Evolutionary conservation across 1,284 basidiomycete genomes (phyloP).

Genomic region (Austroboletus rostrupii): DNA sequence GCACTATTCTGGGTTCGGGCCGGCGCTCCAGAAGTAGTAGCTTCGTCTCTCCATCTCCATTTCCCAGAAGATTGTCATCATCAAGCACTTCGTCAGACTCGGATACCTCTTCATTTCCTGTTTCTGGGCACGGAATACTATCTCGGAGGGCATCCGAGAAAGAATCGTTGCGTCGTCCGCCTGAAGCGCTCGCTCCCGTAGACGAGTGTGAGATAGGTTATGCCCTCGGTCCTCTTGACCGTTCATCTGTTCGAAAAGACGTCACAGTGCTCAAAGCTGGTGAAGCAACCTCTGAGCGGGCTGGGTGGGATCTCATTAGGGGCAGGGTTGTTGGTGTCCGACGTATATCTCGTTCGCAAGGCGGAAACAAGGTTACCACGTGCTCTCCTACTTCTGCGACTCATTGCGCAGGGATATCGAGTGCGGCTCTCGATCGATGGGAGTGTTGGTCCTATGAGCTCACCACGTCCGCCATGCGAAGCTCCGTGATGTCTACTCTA

Average conservation of each 20-base stretch:
- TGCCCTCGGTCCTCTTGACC: conserved; percentile 35
- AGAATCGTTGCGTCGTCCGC: conserved; percentile 47
- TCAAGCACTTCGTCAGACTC: conserved; percentile 38
- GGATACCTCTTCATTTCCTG: conserved; percentile 58
- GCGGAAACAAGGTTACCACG: conserved; percentile 26
- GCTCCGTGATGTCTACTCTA: conserved; percentile 49
- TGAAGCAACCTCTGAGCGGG: conserved; percentile 64
- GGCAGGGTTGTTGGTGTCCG: conserved; percentile 61
- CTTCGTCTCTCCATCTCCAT: conserved; percentile 47
- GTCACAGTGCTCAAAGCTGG: conserved; percentile 51
- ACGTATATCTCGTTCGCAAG: conserved; percentile 50
- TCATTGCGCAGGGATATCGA: conserved; percentile 47
- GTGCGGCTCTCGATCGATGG: conserved; percentile 70
- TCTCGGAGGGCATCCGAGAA: conserved; percentile 68
- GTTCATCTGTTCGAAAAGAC: conserved; percentile 49
- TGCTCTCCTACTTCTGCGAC: conserved; percentile 16
- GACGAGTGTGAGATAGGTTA: conserved; percentile 42
- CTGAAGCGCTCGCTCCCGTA: conserved; percentile 49
- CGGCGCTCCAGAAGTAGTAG: conserved; percentile 60
- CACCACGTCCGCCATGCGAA: conserved; percentile 41
- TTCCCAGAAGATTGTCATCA: conserved; percentile 40
- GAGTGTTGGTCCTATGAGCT: conserved; percentile 76
- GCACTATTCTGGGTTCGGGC: conserved; percentile 44
- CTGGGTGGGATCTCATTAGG: conserved; percentile 64
- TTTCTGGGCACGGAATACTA: conserved; percentile 74